Percentiles rank a stretch among this genome's conserved stretches.
Evolutionary conservation across 495 filamentous ascomycete species (phyloP).

Genomic region (Podospora appendiculata): DNA sequence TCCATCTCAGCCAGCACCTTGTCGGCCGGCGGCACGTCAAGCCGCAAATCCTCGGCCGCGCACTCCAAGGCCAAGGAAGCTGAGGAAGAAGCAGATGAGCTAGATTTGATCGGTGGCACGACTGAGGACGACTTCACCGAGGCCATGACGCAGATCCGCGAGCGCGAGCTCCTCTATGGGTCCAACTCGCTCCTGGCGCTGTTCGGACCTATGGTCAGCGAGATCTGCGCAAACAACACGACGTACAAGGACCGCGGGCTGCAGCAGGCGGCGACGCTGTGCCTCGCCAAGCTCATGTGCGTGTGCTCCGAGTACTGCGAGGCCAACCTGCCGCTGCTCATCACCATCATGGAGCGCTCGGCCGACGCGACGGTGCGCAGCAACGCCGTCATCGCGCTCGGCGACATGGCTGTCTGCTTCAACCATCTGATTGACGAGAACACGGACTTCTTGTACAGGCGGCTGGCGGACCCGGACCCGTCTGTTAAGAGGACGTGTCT

Average conservation of each 20-base stretch:
- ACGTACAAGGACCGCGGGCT: constrained; percentile 78
- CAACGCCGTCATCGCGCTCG: constrained; percentile 93
- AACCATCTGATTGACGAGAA: constrained; percentile 99
- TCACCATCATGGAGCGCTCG: constrained; percentile 95
- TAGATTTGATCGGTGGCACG: constrained; percentile 94
- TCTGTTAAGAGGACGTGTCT: constrained; percentile 96
- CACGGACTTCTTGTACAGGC: constrained; percentile 93
- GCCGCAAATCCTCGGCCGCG: constrained; percentile 24
- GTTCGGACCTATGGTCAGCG: constrained; percentile 83
- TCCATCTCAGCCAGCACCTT: constrained; percentile 22
- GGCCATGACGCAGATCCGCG: constrained; percentile 87
- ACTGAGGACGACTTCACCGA: constrained; percentile 98
- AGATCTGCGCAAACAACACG: constrained; percentile 92
- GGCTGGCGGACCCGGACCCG: constrained; percentile 78
- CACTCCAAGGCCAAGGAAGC: constrained; percentile 29
- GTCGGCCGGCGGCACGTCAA: constrained; percentile 13
- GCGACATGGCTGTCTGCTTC: constrained; percentile 99
- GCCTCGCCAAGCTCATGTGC: constrained; percentile 97
- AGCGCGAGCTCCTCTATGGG: constrained; percentile 88
- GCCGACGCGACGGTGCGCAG: constrained; percentile 82
- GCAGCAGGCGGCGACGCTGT: constrained; percentile 91
- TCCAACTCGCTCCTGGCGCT: constrained; percentile 74
- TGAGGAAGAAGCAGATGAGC: constrained; percentile 67
- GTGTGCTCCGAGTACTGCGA: constrained; percentile 94
- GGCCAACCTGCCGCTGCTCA: constrained; percentile 82